Base-by-base conservation (phyloP, 352 stramenopile genomes). In the Phytophthora vignae region DNA sequence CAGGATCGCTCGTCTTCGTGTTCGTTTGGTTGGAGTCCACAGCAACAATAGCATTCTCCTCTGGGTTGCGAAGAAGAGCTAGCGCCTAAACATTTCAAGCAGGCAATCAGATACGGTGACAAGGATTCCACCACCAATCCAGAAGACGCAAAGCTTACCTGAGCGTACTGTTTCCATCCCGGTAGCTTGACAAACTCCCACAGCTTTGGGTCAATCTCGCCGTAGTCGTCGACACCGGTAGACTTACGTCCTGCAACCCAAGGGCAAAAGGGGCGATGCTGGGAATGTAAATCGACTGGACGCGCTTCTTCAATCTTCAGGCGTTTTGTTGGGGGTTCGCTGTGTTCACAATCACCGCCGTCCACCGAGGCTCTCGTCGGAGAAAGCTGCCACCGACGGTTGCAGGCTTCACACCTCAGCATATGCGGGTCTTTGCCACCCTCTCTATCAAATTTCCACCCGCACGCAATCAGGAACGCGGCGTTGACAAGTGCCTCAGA, bases 181-280 rank as follows among this genome's bases (percentile, higher is more conserved):
- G 77, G 64, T 14, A 81, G 27, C 29, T 71, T 77, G 21, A 72
- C 55, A 29, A 78, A 79, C 11, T 73, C 56, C 60, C 64, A 74
- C 27, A 78, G 27, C 48, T 70, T 70, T 3, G 62, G 46, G 55
- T 69, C 60, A 49, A 70, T 71, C 33, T 78, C 68, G 11, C 64
- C 59, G 15, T 74, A 72, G 17, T 74, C 62, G 33, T 70, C 59
- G 12, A 71, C 55, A 48, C 55, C 60, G 49, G 50, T 59, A 14
- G 63, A 64, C 31, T 76, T 68, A 10, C 64, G 62, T 3, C 10
- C 62, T 8, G 65, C 31, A 33, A 91, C 64, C 85, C 83, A 91
- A 15, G 85, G 83, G 59, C 85, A 93, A 67, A 90, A 93, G 60
- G 79, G 78, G 25, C 85, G 85, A 48, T 93, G 85, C 29, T 83